phyloP scores from a whole-genome alignment of 805 yeast genomes.

The Candida odintsovae region DNA sequence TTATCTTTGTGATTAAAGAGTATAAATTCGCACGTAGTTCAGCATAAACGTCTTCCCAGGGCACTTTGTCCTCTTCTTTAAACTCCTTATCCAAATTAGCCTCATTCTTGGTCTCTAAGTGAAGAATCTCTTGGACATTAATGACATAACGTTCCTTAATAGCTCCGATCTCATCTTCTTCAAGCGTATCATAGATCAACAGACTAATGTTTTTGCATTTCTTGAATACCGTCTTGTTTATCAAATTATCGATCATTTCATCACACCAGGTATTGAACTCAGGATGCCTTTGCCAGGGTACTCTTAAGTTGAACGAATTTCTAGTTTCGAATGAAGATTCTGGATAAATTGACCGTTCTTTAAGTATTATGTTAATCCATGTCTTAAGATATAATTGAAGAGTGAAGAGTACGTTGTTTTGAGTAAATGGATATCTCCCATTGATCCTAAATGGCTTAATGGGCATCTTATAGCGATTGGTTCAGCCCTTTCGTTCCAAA shows the following conservation, averaged over 20 bases:
- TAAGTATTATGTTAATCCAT: slow-evolving; percentile 30
- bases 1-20: slow-evolving; percentile 11
- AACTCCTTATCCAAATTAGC: slow-evolving; percentile 4
- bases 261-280: slow-evolving; percentile 19
- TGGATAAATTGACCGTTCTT: slow-evolving; percentile 34
- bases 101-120: slow-evolving; percentile 2
- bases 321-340: slow-evolving; percentile 28
- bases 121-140: slow-evolving; percentile 27
- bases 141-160: slow-evolving; percentile 36
- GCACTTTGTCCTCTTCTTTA: slow-evolving; percentile 4
- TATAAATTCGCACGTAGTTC: slow-evolving; percentile 18
- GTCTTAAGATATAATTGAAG: slow-evolving; percentile 28
- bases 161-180: slow-evolving; percentile 20
- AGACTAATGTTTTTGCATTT: slow-evolving; percentile 25
- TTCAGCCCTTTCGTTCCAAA: neutral
- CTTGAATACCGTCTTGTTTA: slow-evolving; percentile 7
- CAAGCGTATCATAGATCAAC: slow-evolving; percentile 33
- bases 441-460: neutral
- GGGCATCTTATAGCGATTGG: neutral
- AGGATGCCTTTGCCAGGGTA: slow-evolving; percentile 43
- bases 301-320: slow-evolving; percentile 36
- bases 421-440: neutral
- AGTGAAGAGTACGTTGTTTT: slow-evolving; percentile 7
- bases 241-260: slow-evolving; percentile 2
- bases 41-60: slow-evolving; percentile 10